These are phyloP conservation scores for Phlegmacium glaucopus DNA, from an alignment of 768 basidiomycete species.

Conservation along the genomic window DNA sequence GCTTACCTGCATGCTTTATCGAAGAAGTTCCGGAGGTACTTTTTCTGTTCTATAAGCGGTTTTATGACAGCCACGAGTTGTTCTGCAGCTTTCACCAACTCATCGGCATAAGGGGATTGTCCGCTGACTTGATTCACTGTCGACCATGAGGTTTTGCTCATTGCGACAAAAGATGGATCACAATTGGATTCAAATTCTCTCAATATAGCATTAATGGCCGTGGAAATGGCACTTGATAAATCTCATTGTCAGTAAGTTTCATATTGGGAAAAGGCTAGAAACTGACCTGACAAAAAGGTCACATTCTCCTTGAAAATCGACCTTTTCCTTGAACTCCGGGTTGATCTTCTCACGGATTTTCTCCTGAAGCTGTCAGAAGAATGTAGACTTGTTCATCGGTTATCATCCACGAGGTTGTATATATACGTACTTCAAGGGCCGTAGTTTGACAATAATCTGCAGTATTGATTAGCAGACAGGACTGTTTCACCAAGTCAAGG, in stretches of 20 bases:
- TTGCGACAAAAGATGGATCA: conserved; percentile 73
- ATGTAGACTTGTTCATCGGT: neutral
- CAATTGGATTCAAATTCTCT: conserved; percentile 83
- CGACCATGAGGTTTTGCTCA: conserved; percentile 79
- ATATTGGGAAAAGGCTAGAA: neutral
- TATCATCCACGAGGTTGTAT: neutral
- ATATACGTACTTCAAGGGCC: conserved; percentile 65
- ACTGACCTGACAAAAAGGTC: conserved; percentile 86
- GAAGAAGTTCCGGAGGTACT: conserved; percentile 87
- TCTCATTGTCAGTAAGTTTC: neutral
- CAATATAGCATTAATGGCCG: conserved; percentile 75
- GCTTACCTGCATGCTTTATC: conserved; percentile 89
- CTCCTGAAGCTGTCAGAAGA: conserved; percentile 72
- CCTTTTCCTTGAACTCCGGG: conserved; percentile 69
- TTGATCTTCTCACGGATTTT: conserved; percentile 83
- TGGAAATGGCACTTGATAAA: conserved; percentile 68
- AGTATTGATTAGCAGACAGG: conserved; percentile 91
- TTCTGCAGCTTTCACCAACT: conserved; percentile 72
- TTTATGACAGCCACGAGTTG: conserved; percentile 75
- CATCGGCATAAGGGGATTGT: conserved; percentile 76
- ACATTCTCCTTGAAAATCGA: conserved; percentile 81
- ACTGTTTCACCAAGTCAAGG: conserved; percentile 68
- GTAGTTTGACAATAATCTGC: conserved; percentile 97
- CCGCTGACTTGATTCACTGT: conserved; percentile 81
- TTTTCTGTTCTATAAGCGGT: conserved; percentile 89